Conservation (phyloP, 1,139 yeast genomes). For the Candida mesenterica region DNA sequence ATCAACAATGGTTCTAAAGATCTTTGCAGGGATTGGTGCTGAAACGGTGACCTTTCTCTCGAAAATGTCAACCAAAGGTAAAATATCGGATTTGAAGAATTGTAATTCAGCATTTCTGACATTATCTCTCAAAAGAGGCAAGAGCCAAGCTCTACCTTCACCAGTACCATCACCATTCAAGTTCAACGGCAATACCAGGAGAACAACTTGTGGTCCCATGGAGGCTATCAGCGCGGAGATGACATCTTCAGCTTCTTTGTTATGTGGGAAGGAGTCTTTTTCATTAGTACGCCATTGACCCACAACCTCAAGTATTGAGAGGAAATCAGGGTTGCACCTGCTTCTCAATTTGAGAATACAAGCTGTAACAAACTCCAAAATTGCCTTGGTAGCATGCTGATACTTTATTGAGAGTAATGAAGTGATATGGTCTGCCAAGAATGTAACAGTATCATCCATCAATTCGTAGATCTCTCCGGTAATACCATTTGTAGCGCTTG, state of each 20-base stretch:
- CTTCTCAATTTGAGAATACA: slow-evolving; percentile 62
- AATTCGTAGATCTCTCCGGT: slow-evolving; percentile 49
- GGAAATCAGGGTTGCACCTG: slow-evolving; percentile 71
- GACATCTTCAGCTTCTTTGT: slow-evolving; percentile 76
- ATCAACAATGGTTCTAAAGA: slow-evolving; percentile 78
- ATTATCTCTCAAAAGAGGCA: slow-evolving; percentile 89
- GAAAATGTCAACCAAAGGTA: slow-evolving; percentile 68
- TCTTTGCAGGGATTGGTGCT: slow-evolving; percentile 64
- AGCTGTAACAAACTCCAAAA: slow-evolving; percentile 67
- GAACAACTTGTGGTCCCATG: slow-evolving; percentile 83
- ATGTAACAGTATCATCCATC: slow-evolving; percentile 52
- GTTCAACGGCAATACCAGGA: slow-evolving; percentile 75
- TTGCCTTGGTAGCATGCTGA: slow-evolving; percentile 73
- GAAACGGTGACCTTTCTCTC: slow-evolving; percentile 44
- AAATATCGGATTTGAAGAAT: slow-evolving; percentile 59
- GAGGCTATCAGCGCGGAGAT: slow-evolving; percentile 75
- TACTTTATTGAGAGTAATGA: slow-evolving; percentile 72
- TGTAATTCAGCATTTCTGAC: slow-evolving; percentile 68
- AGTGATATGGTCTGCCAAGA: slow-evolving; percentile 50
- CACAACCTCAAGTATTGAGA: slow-evolving; percentile 63
- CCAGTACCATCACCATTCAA: slow-evolving; percentile 36
- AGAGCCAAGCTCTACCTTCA: slow-evolving; percentile 86
- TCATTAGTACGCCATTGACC: slow-evolving; percentile 88
- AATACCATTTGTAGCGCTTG: slow-evolving; percentile 41
- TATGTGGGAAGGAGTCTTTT: slow-evolving; percentile 64